phyloP scores from a whole-genome alignment of 805 yeast species.

The Metschnikowia sp. region DNA sequence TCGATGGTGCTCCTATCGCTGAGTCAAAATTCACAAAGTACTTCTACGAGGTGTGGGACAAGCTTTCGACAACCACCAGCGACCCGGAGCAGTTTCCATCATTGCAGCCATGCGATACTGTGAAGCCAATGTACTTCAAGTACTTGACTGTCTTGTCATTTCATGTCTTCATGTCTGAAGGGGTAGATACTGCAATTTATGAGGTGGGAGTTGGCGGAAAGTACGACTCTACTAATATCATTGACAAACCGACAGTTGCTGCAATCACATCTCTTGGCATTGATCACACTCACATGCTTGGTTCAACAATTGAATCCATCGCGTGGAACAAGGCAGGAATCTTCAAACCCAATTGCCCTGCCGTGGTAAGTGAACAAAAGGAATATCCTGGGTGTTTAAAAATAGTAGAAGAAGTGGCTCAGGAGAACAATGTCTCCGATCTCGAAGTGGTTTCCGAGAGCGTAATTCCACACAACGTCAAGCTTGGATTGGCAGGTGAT shows the following conservation, averaged over 20 bases:
- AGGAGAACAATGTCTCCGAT: slow-evolving; percentile 48
- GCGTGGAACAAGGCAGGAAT: slow-evolving; percentile 98
- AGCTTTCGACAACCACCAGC: slow-evolving; percentile 56
- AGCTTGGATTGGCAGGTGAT: slow-evolving; percentile 75
- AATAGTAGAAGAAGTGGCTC: slow-evolving; percentile 62
- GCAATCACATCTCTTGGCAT: slow-evolving; percentile 87
- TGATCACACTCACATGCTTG: slow-evolving; percentile 86
- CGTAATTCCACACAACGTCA: slow-evolving; percentile 36
- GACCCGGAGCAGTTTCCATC: slow-evolving; percentile 58
- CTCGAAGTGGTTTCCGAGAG: slow-evolving; percentile 52
- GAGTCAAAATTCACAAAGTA: slow-evolving; percentile 78
- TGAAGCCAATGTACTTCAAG: slow-evolving; percentile 91
- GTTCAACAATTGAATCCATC: slow-evolving; percentile 81
- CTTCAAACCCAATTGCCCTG: slow-evolving; percentile 64
- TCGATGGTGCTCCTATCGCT: slow-evolving; percentile 80
- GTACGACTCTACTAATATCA: slow-evolving; percentile 91
- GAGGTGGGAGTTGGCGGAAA: slow-evolving; percentile 99
- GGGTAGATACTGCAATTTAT: slow-evolving; percentile 89
- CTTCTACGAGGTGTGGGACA: slow-evolving; percentile 94
- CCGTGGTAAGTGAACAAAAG: slow-evolving; percentile 61
- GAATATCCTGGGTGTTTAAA: slow-evolving; percentile 49
- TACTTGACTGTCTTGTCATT: slow-evolving; percentile 85
- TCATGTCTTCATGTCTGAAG: slow-evolving; percentile 84
- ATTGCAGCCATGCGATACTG: slow-evolving; percentile 59
- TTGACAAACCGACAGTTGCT: slow-evolving; percentile 74